Percentiles rank a stretch among this genome's conserved stretches.
These are phyloP conservation scores for Naganishia cerealis DNA, from an alignment of 1,284 basidiomycete species.

Conservation along the genomic window DNA sequence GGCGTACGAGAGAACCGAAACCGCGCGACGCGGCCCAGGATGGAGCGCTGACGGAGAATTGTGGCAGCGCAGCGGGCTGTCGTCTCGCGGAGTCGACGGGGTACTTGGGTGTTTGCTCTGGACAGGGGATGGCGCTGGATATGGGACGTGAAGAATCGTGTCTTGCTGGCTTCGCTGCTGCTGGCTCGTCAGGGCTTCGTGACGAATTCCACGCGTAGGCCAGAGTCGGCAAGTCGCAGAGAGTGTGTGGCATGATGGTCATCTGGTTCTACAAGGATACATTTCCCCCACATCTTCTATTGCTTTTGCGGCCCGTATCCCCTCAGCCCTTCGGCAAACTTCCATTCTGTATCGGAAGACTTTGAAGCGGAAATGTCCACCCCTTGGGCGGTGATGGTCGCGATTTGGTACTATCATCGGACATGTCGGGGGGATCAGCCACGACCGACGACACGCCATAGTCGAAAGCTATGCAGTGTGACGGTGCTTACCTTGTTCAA, in stretches of 20 bases:
- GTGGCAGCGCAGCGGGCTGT: no score
- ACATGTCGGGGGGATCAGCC: background rate
- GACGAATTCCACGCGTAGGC: slow-evolving; percentile 16
- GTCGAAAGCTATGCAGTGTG: slow-evolving; percentile 14
- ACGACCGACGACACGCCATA: background rate
- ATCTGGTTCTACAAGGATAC: slow-evolving; percentile 3
- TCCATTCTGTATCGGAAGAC: slow-evolving; percentile 77
- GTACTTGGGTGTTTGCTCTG: no score
- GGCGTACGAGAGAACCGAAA: background rate
- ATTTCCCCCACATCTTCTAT: slow-evolving; percentile 47
- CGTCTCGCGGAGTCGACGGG: no score
- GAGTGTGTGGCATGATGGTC: no score
- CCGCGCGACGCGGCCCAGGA: background rate
- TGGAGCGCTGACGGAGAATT: background rate
- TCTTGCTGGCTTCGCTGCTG: background rate
- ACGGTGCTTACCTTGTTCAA: slow-evolving; percentile 76
- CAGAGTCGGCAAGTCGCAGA: background rate
- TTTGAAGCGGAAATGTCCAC: slow-evolving; percentile 77
- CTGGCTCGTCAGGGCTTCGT: background rate
- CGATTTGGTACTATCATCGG: slow-evolving; percentile 82
- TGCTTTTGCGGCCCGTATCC: slow-evolving; percentile 71
- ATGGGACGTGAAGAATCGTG: no score
- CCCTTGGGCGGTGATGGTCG: slow-evolving; percentile 77
- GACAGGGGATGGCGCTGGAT: no score
- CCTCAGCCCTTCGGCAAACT: slow-evolving; percentile 74